A percentile compares a stretch with the other conserved stretches of the same genome.
These are phyloP conservation scores for Ceratocystis destructans DNA, from an alignment of 2,329 filamentous ascomycete genomes.

Conservation along the genomic window DNA sequence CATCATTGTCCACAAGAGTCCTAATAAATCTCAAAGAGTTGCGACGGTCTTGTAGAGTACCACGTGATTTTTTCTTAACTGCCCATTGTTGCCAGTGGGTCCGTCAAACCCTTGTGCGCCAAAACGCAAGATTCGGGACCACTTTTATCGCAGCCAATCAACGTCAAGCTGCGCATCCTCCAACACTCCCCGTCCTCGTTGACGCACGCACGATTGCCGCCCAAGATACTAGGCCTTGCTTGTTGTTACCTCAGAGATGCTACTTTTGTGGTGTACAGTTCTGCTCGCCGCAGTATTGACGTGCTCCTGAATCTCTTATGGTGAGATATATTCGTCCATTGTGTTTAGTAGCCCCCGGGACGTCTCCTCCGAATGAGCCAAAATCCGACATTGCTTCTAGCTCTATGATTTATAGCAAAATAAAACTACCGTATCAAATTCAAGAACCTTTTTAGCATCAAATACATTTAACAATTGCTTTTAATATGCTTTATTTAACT, in stretches of 20 bases:
- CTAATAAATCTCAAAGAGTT: conserved; percentile 2
- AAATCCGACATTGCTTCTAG: not conserved
- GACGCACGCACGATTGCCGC: conserved; percentile 13
- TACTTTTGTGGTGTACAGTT: not conserved
- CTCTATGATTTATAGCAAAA: not conserved
- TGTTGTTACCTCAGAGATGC: not conserved
- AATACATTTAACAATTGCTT: not conserved
- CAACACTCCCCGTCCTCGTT: conserved; percentile 17
- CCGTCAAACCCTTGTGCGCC: conserved; percentile 16
- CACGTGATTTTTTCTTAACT: conserved; percentile 5
- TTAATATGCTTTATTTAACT: not conserved
- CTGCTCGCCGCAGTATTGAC: too few species aligned
- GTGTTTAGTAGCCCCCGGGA: not conserved
- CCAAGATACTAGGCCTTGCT: not conserved
- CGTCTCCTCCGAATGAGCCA: not conserved
- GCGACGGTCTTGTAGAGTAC: conserved; percentile 1
- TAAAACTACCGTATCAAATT: not conserved
- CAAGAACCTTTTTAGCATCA: not conserved
- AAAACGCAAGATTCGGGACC: conserved; percentile 15
- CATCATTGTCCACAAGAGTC: not conserved
- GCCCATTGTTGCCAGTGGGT: not conserved
- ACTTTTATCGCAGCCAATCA: conserved; percentile 19
- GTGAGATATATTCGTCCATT: not conserved
- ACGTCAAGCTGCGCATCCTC: conserved; percentile 16
- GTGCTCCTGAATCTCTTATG: not conserved